Percentiles rank a stretch among this genome's conserved stretches.
phyloP scores from a whole-genome alignment of 139 green algal genomes.

The Zygnema circumcarinatum region DNA sequence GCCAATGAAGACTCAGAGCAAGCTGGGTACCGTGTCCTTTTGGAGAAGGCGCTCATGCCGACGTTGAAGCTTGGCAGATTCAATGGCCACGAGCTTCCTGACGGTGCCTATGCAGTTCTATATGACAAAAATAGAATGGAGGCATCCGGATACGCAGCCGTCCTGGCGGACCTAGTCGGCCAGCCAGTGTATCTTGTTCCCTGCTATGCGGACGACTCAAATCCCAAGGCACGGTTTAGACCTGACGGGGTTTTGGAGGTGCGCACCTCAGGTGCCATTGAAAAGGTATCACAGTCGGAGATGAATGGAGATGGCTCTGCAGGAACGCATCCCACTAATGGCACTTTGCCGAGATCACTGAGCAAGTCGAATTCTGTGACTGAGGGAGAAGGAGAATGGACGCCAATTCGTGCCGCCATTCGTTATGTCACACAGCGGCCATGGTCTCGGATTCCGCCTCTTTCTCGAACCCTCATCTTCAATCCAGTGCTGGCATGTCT shows the following conservation, averaged over 20 bases:
- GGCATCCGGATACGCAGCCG: slow-evolving; percentile 50
- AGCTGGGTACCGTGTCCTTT: slow-evolving; percentile 47
- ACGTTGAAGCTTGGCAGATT: slow-evolving; percentile 26
- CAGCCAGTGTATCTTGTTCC: slow-evolving; percentile 45
- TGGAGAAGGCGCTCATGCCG: slow-evolving; percentile 43
- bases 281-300: slow-evolving; percentile 13
- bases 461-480: slow-evolving; percentile 51
- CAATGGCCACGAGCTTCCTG: slow-evolving; percentile 31
- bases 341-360: not conserved
- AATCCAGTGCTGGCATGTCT: slow-evolving; percentile 55
- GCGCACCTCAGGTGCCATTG: slow-evolving; percentile 20
- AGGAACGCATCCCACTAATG: not conserved
- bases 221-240: slow-evolving; percentile 38
- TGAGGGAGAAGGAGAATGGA: slow-evolving; percentile 32
- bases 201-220: slow-evolving; percentile 44
- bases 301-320: not conserved
- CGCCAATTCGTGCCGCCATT: slow-evolving; percentile 31
- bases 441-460: slow-evolving; percentile 45
- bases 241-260: slow-evolving; percentile 42
- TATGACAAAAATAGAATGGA: slow-evolving; percentile 57
- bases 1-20: slow-evolving; percentile 50
- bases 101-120: slow-evolving; percentile 42
- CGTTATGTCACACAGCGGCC: slow-evolving; percentile 54
- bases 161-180: slow-evolving; percentile 42
- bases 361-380: not conserved